phyloP scores from a whole-genome alignment of 2,329 filamentous ascomycete genomes.

The Dactylellina parvicollis region DNA sequence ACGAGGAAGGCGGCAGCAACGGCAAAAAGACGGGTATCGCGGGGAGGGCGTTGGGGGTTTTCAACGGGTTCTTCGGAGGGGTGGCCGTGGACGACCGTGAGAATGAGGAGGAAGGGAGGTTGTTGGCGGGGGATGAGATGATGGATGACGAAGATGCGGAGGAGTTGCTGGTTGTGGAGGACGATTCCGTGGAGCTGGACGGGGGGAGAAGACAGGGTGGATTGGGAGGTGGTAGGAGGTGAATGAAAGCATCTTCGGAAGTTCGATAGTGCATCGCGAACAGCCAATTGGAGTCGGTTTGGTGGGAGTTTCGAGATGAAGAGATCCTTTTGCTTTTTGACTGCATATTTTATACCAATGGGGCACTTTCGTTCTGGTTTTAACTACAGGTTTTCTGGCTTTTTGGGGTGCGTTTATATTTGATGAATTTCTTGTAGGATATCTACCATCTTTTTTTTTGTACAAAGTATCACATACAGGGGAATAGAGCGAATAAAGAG shows the following conservation, averaged over 20 bases:
- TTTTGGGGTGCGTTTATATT: background rate
- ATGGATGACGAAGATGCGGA: conserved; percentile 55
- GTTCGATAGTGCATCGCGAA: too few species aligned
- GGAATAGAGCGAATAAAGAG: background rate
- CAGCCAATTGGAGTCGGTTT: background rate
- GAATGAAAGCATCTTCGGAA: too few species aligned
- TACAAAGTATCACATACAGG: background rate
- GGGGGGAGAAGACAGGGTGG: conserved; percentile 9
- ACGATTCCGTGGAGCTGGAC: conserved; percentile 31
- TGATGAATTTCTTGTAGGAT: background rate
- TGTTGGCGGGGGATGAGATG: conserved; percentile 51
- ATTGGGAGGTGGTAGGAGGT: background rate
- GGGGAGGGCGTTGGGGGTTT: conserved; percentile 44
- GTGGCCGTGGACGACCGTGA: conserved; percentile 50
- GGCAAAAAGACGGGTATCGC: conserved; percentile 24
- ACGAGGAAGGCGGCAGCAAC: conserved; percentile 20
- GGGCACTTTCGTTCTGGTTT: background rate
- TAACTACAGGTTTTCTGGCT: background rate
- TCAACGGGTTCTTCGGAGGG: conserved; percentile 46
- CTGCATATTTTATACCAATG: background rate
- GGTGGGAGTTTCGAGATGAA: background rate
- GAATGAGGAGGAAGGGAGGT: conserved; percentile 40
- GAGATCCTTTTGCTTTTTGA: background rate
- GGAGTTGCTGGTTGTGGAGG: conserved; percentile 54
- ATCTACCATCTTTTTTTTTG: background rate